A percentile compares a stretch with the other conserved stretches of the same genome.
These are phyloP conservation scores for Sparassis latifolia DNA, from an alignment of 1,284 basidiomycete species.

Conservation along the genomic window DNA sequence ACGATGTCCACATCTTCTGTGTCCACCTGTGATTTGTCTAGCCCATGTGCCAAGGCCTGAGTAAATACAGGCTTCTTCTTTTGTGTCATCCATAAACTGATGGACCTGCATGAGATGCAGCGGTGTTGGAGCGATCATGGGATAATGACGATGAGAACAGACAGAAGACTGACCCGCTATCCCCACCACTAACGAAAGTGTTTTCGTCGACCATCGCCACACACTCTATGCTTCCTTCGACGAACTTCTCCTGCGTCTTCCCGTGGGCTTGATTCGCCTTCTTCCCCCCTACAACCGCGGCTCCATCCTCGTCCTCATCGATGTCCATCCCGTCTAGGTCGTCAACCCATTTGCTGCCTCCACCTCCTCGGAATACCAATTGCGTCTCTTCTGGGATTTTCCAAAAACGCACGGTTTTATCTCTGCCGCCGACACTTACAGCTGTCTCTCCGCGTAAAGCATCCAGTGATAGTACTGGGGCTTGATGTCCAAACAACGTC, in stretches of 20 bases:
- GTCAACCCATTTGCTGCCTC: conserved; percentile 71
- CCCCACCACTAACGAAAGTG: conserved; percentile 90
- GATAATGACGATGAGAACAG: conserved; percentile 2
- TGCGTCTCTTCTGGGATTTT: conserved; percentile 96
- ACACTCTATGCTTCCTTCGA: conserved; percentile 90
- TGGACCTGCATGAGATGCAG: conserved; percentile 47
- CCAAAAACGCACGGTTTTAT: conserved; percentile 93
- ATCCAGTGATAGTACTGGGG: conserved; percentile 75
- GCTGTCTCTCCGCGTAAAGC: conserved; percentile 80
- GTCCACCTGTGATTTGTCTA: conserved; percentile 62
- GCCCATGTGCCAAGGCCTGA: conserved; percentile 80
- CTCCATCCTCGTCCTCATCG: conserved; percentile 37
- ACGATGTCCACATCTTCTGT: conserved; percentile 61
- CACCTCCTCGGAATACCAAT: conserved; percentile 92
- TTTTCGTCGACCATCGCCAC: conserved; percentile 93
- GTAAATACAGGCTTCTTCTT: conserved; percentile 97
- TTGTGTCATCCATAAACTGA: conserved; percentile 87
- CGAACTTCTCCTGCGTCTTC: conserved; percentile 48
- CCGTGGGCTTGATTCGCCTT: conserved; percentile 29
- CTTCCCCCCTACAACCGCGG: conserved; percentile 11
- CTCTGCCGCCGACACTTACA: conserved; percentile 83
- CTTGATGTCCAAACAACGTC: conserved; percentile 97
- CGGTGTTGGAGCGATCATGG: too few species aligned
- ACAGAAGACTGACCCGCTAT: conserved; percentile 72
- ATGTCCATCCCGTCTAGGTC: conserved; percentile 75